These are phyloP conservation scores for Stenogyne calaminthoides DNA, from an alignment of 305 asterid species.

Conservation along the genomic window DNA sequence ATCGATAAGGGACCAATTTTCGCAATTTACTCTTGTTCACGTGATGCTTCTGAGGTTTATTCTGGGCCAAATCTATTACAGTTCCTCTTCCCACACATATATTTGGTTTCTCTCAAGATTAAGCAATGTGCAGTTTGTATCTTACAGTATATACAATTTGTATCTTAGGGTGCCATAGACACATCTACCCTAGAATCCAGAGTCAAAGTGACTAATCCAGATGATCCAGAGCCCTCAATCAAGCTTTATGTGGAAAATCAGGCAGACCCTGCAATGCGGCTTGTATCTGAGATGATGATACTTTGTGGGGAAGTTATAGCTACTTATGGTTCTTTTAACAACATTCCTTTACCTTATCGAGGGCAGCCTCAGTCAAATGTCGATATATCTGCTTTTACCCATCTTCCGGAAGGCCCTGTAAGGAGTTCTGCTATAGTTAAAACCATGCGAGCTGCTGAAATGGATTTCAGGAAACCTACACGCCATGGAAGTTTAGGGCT, in stretches of 20 bases:
- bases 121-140: background rate
- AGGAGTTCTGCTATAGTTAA: slow-evolving; percentile 82
- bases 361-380: slow-evolving; percentile 96
- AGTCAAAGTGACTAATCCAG: slow-evolving; percentile 82
- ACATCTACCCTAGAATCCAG: slow-evolving; percentile 77
- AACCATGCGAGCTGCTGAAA: slow-evolving; percentile 92
- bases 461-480: slow-evolving; percentile 88
- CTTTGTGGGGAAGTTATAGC: slow-evolving; percentile 97
- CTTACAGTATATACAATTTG: slow-evolving; percentile 13
- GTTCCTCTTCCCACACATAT: slow-evolving; percentile 1
- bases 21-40: background rate
- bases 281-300: slow-evolving; percentile 97
- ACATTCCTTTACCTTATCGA: slow-evolving; percentile 79
- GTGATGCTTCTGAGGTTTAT: slow-evolving; percentile 7
- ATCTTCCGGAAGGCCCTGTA: slow-evolving; percentile 97
- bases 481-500: slow-evolving; percentile 93
- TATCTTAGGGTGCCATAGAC: slow-evolving; percentile 81
- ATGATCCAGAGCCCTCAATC: slow-evolving; percentile 87
- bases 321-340: slow-evolving; percentile 73
- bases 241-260: slow-evolving; percentile 91
- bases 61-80: background rate
- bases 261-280: slow-evolving; percentile 93
- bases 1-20: no score
- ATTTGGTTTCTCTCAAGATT: slow-evolving; percentile 10
- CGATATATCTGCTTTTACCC: slow-evolving; percentile 74